A percentile compares a stretch with the other conserved stretches of the same genome.
These are phyloP conservation scores for Auriscalpium microsporum DNA, from an alignment of 768 basidiomycete species.

Conservation along the genomic window DNA sequence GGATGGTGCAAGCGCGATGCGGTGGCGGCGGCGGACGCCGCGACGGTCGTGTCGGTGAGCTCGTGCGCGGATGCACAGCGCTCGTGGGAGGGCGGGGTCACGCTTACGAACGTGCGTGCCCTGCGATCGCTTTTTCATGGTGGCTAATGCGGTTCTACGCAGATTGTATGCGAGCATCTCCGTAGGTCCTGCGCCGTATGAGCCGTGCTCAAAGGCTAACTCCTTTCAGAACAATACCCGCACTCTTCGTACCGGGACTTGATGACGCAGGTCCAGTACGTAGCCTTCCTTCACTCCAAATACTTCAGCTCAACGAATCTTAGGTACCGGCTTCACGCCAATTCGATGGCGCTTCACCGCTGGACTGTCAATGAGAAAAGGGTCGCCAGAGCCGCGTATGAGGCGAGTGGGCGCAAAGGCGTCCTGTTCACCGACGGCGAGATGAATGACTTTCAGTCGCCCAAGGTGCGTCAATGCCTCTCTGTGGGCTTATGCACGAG, in stretches of 20 bases:
- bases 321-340: slow-evolving; percentile 6
- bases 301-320: neutral
- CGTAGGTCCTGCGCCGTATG: neutral
- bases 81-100: slow-evolving; percentile 12
- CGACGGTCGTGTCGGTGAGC: slow-evolving; percentile 11
- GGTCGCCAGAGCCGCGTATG: too few relatives aligned
- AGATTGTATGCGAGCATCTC: neutral
- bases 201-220: neutral
- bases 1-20: slow-evolving; percentile 13
- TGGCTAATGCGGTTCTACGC: neutral
- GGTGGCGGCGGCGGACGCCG: neutral
- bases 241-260: slow-evolving; percentile 12
- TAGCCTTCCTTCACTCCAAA: neutral
- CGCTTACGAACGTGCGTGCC: neutral
- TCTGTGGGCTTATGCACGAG: too few relatives aligned
- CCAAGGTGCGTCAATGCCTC: slow-evolving; percentile 4
- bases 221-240: slow-evolving; percentile 1
- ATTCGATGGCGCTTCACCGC: slow-evolving; percentile 2
- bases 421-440: slow-evolving; percentile 3
- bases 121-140: neutral
- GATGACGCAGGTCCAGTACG: slow-evolving; percentile 13
- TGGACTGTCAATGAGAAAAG: neutral
- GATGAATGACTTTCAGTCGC: slow-evolving; percentile 13
- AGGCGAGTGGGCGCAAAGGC: neutral
- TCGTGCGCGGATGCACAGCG: slow-evolving; percentile 18